Evolutionary conservation across 495 filamentous ascomycete species (phyloP), one percentile per base, ranked within the genome.

Genomic region (Lichina pygmaea): DNA sequence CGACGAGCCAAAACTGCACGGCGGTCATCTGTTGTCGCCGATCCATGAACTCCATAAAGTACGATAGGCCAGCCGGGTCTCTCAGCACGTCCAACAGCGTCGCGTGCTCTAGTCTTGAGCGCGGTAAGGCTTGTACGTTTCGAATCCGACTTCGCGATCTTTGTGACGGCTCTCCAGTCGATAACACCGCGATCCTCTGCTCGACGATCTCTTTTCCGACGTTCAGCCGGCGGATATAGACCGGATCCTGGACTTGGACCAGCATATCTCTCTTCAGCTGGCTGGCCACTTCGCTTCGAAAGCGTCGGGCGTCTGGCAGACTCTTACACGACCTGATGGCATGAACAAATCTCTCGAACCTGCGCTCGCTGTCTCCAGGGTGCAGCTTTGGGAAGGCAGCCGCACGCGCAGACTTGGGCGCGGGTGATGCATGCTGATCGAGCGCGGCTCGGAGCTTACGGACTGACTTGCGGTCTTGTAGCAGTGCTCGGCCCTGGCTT

Each of bases 21-120:
- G 93, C 60, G 11, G 77, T 68, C 75, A 94, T 85, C 6, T 91
- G 66, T 32, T 71, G 64, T 54, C 81, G 77, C 31, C 86, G 78
- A 57, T 99, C 91, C 91, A 95, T 94, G 57, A 84, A 94, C 54
- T 99, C 91, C 91, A 95, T 99, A 57, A 95, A 94, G 55, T 93
- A 99, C 9, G 86, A 94, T 12, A 95, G 64, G 6, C 84, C 86
- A 1, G 86, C 75, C 8, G 86, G 73, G 57, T 89, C 80, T 50
- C 85, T 78, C 47, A 99, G 67, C 16, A 95, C 61, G 30, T 95
- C 82, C 33, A 71, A 70, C 6, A 95, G 64, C 0, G 81, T 75
- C 8, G 76, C 72, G 51, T 77, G 77, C 47, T 81, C 74, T 17
- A 78, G 54, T 38, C 66, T 65, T 12, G 82, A 74, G 34, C 15